Evolutionary conservation across 768 basidiomycete species (phyloP).

Genomic region (Podaxis sp.): DNA sequence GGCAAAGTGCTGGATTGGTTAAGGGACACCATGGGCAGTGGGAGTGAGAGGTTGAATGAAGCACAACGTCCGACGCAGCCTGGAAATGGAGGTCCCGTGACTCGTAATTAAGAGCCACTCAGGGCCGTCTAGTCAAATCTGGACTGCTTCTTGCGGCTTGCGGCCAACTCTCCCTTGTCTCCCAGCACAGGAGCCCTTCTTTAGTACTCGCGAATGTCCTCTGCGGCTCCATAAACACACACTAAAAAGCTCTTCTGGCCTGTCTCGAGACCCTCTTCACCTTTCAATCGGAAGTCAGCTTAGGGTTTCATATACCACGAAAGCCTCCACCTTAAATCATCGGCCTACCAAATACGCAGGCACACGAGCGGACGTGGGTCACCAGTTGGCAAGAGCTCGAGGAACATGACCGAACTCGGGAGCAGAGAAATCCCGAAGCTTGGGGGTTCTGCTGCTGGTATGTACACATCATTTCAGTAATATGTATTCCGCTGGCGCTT

Average conservation of each 20-base stretch:
- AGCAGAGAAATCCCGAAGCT: slow-evolving; percentile 39
- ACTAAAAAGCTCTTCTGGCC: neutral
- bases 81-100: neutral
- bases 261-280: neutral
- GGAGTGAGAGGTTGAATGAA: neutral
- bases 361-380: neutral
- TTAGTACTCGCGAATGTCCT: neutral
- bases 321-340: neutral
- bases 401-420: slow-evolving; percentile 15
- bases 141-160: slow-evolving; percentile 1
- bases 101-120: neutral
- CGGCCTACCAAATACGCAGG: neutral
- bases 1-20: too few relatives aligned
- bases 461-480: slow-evolving; percentile 13
- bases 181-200: neutral
- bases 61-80: neutral
- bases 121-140: neutral
- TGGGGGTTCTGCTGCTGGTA: slow-evolving; percentile 46
- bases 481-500: neutral
- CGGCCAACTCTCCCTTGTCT: slow-evolving; percentile 4
- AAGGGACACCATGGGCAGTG: too few relatives aligned
- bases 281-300: neutral
- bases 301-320: neutral
- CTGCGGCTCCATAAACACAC: neutral
- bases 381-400: neutral